Base-by-base conservation (phyloP, 345 rosid species). In the Lumnitzera littorea region DNA sequence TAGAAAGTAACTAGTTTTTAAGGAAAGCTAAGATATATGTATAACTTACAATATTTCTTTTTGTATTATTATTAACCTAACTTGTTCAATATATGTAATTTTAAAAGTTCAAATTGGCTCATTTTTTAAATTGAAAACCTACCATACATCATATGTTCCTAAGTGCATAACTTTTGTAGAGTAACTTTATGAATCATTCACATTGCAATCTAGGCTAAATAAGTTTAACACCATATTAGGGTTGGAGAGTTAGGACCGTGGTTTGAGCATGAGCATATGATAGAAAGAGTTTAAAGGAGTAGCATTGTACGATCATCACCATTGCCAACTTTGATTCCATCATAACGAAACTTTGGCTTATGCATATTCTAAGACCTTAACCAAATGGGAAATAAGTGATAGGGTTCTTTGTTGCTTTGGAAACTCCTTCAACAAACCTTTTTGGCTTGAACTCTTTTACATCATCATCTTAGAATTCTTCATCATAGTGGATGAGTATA, bases 401-500 rank as follows among this genome's bases (percentile, higher is more conserved):
- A 13, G 72, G 86, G 36, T 81, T 81, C 78, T 84, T 82, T 0
- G 85, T 76, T 15, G 86, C 95, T 62, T 80, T 77, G n/a, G 84
- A 78, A 57, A 84, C 68, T 14, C 95, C 91, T 2, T 84, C 81
- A 0, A 66, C 57, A 67, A 87, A 87, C 60, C 95, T 64, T 57
- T 78, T 76, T 0, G 95, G 95, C 3, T 84, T 84, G 81, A 84
- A 87, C 23, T 82, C 91, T 15, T 68, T 66, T 23, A 83, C 91
- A 64, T 84, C 88, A 7, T 74, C 76, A 0, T 90, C 95, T 90
- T 86, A 87, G 14, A 82, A 64, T 14, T 65, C 73, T 12, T 69
- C 72, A 69, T 84, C 86, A 6, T 70, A 86, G 47, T 87, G 88
- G 41, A 87, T 64, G 59, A 84, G 65, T 27, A 71, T 14, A n/a